Percentiles rank a stretch among this genome's conserved stretches.
Conservation (phyloP, 306 rosid species). For the Rosa persica region DNA sequence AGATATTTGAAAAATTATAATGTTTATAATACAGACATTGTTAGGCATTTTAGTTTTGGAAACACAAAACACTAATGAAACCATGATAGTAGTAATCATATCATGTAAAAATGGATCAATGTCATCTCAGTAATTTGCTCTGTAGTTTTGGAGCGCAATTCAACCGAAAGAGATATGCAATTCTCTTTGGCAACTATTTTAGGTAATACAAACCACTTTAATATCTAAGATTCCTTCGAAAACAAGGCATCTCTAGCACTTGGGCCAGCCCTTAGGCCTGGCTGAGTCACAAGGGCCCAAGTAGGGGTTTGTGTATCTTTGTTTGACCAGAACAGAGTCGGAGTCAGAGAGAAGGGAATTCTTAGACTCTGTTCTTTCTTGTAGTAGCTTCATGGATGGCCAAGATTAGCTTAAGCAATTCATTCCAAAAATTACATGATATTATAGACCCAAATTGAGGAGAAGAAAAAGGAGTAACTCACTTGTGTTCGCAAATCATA, state of each 20-base stretch:
- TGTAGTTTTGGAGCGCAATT: neutral
- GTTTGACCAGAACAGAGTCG: neutral
- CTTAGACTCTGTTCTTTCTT: neutral
- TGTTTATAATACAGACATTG: too few species aligned
- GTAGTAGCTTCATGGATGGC: neutral
- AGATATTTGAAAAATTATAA: too few species aligned
- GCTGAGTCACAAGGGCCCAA: neutral
- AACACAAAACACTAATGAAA: neutral
- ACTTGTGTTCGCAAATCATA: slow-evolving; percentile 42
- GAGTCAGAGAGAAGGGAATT: neutral
- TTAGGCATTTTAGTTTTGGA: neutral
- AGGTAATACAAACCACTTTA: neutral
- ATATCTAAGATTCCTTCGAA: neutral
- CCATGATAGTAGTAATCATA: neutral
- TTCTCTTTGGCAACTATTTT: too few species aligned
- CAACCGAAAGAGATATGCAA: neutral
- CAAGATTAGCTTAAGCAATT: neutral
- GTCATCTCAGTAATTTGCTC: neutral
- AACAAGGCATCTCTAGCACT: neutral
- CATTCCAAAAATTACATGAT: neutral
- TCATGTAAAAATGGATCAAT: neutral
- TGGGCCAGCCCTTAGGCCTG: neutral
- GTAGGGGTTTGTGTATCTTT: neutral
- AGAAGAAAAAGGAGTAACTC: neutral
- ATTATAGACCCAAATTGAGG: neutral